Evolutionary conservation across 2,329 filamentous ascomycete species (phyloP), one percentile per base, ranked within the genome.

Genomic region (Fusarium domesticum): DNA sequence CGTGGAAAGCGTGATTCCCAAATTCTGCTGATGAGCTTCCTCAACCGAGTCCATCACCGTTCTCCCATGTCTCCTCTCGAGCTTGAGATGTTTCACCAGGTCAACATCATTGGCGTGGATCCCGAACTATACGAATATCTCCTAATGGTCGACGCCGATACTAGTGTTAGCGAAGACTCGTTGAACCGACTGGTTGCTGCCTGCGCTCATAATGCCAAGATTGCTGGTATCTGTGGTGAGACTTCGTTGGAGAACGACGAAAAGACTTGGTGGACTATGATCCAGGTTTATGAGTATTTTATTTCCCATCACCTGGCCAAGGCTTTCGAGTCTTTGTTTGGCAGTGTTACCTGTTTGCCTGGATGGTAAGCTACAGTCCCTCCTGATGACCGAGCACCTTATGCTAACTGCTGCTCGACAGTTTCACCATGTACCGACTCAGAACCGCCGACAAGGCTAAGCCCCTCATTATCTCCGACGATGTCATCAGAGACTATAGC

Each of bases 271-370:
- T 96, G 89, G 89, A 98, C 93, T 11, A 98, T 98, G 93, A 98
- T 98, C 62, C 93, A 98, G 68, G 93, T 98, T 54, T 98, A 98
- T 72, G 93, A 98, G 68, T 98, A 98, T 75, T 98, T 91, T 68
- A 98, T 98, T 64, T 97, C 93, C 20, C 93, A 98, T 76, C 87
- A 98, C 70, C 73, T 98, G 66, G 78, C 93, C 42, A 98, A 98
- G 74, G 89, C 93, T 50, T 98, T 98, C 64, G 93, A 98, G 67
- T 96, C 90, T 48, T 81, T 98, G 48, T 98, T 98, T 63, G 93
- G 91, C 64, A 95, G 89, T 67, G 93, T 98, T 49, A 98, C 93
- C 47, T 98, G 93, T 85, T 84, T 98, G 74, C 93, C 93, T 54
- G 93, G 93, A 80, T 98, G 93, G 92, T 96, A 81, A 74, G 88